Base-by-base conservation (phyloP, 192 early-diverging fungal genomes). In the Phycomyces blakesleeanus region DNA sequence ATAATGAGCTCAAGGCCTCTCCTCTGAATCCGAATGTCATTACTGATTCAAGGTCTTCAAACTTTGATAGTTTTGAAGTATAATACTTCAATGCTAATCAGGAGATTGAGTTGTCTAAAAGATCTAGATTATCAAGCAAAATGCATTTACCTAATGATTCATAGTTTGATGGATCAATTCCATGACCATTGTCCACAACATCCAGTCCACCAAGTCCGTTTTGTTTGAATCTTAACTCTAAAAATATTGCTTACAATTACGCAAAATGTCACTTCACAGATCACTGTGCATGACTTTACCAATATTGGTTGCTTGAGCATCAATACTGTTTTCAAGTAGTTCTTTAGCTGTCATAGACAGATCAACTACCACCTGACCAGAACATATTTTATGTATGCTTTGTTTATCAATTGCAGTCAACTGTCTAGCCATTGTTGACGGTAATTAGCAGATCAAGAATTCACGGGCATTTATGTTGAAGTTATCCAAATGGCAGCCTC, bases 301-400 rank as follows among this genome's bases (percentile, higher is more conserved):
- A 58, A 99, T 82, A 5, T 74, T 55, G 0, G 91, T 91, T 3
- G 97, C 85, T 0, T 84, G 78, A 0, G 97, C 93, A 66, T 99
- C 97, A 5, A 98, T 67, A 47, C 87, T 85, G 74, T 99, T 99
- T 64, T 99, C 97, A 27, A 99, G 70, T 7, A 99, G 80, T 70
- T 99, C 97, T 78, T 99, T 98, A 15, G 90, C 87, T 11, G 92
- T 83, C 0, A 85, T 91, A 10, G 85, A 76, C 40, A 96, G 83
- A 68, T 95, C 92, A 12, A 90, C 69, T 24, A 98, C 84, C 24
- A 94, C 94, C 52, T 98, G 94, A 8, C 91, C 91, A 1, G 93
- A 91, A 61, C 93, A 96, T 58, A 98, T 90, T 64, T 82, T 76
- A 65, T 88, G 87, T 55, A 91, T 81, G 0, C 86, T 83, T 51